Percentiles rank a stretch among this genome's conserved stretches.
Conservation (phyloP, 352 stramenopile species). For the Peronosclerospora sorghi region DNA sequence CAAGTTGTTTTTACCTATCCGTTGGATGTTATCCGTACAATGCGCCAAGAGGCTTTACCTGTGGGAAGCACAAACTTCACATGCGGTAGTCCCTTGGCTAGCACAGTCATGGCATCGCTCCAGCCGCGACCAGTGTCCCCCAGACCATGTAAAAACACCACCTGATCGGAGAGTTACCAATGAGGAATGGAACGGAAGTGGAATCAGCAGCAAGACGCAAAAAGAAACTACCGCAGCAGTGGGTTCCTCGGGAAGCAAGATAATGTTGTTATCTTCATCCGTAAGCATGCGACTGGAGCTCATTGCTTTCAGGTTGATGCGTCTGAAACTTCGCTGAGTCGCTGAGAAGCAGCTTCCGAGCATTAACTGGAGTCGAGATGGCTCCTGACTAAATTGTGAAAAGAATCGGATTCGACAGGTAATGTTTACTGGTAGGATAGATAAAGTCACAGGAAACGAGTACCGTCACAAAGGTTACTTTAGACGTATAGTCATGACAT, state of each 20-base stretch:
- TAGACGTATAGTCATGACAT: no score
- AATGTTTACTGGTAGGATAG: no score
- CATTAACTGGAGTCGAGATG: conserved; percentile 8
- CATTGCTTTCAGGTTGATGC: conserved; percentile 2
- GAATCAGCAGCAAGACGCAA: neutral
- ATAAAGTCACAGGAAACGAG: no score
- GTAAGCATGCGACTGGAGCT: conserved; percentile 18
- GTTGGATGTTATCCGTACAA: neutral
- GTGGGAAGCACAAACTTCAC: conserved; percentile 73
- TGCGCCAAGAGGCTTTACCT: conserved; percentile 12
- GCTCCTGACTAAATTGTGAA: no score
- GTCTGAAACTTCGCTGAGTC: conserved; percentile 3
- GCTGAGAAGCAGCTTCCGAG: conserved; percentile 2
- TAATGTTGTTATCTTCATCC: conserved; percentile 26
- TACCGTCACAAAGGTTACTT: no score
- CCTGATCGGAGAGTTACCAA: conserved; percentile 7
- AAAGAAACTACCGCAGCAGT: conserved; percentile 17
- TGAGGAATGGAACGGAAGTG: neutral
- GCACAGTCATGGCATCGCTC: conserved; percentile 44
- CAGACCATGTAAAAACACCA: conserved; percentile 85
- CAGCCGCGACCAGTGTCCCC: conserved; percentile 87
- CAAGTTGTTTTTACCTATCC: neutral
- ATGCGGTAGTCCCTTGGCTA: conserved; percentile 49
- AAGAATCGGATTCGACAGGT: no score
- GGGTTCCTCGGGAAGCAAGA: conserved; percentile 21